A percentile compares a stretch with the other conserved stretches of the same genome.
Conservation (phyloP, 2,329 filamentous ascomycete species). For the Xylariaceae sp. region DNA sequence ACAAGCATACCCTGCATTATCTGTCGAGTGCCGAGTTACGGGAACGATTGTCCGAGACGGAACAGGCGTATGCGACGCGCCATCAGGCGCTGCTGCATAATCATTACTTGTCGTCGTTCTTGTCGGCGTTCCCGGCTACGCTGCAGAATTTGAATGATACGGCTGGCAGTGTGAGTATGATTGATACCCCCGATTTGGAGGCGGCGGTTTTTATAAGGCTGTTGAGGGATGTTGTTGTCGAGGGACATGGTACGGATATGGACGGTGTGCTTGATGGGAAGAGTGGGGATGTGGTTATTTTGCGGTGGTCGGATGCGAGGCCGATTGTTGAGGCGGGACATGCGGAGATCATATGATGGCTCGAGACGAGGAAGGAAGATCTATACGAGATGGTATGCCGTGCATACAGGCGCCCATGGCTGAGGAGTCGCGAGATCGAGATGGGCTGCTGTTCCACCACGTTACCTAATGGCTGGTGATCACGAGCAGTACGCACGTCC, state of each 20-base stretch:
- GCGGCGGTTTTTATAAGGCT: conserved; percentile 79
- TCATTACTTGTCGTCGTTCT: conserved; percentile 82
- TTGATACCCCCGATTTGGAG: conserved; percentile 78
- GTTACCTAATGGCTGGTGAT: neutral
- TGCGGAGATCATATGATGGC: conserved; percentile 53
- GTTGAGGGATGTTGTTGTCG: conserved; percentile 54
- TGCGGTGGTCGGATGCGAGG: conserved; percentile 71
- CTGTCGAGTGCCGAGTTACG: conserved; percentile 52
- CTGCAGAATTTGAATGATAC: conserved; percentile 87
- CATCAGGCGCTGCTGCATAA: conserved; percentile 80
- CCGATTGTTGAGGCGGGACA: conserved; percentile 48
- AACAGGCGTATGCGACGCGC: conserved; percentile 74
- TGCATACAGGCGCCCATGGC: too few species aligned
- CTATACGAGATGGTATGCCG: too few species aligned
- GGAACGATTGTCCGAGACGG: conserved; percentile 65
- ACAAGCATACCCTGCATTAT: conserved; percentile 70
- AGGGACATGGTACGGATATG: conserved; percentile 57
- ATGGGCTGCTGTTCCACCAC: neutral
- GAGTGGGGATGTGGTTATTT: conserved; percentile 61
- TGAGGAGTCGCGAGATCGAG: neutral
- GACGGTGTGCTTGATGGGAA: conserved; percentile 55
- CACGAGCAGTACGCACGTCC: neutral
- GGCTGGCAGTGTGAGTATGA: conserved; percentile 84
- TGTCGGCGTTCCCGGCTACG: conserved; percentile 71
- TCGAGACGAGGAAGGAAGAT: too few species aligned